These are phyloP conservation scores for Ogataea siamensis DNA, from an alignment of 805 yeast genomes.

Conservation along the genomic window DNA sequence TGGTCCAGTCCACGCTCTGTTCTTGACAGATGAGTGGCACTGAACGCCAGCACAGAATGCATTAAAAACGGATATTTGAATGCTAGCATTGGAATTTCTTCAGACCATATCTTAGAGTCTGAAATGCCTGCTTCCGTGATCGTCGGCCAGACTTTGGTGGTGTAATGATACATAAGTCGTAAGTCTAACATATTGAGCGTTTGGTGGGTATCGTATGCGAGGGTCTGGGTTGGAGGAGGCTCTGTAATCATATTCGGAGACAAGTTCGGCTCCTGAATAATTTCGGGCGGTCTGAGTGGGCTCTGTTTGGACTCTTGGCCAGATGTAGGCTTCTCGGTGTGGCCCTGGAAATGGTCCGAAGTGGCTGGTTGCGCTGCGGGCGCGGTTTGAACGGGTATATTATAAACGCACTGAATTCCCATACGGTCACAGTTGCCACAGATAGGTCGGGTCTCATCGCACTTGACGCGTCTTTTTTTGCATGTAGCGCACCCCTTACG, in stretches of 20 bases:
- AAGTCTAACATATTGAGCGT: conserved; percentile 70
- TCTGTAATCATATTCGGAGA: conserved; percentile 33
- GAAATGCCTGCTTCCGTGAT: conserved; percentile 90
- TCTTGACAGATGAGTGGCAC: conserved; percentile 87
- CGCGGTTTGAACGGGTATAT: conserved; percentile 2
- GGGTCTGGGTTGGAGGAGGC: conserved; percentile 25
- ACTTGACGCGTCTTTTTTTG: conserved; percentile 84
- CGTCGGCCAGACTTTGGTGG: conserved; percentile 79
- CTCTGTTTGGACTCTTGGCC: background rate
- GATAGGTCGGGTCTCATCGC: conserved; percentile 81
- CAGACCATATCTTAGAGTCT: conserved; percentile 81
- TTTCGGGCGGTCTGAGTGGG: conserved; percentile 1
- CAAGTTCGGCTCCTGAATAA: conserved; percentile 23
- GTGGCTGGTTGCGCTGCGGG: background rate
- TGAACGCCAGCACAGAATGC: conserved; percentile 88
- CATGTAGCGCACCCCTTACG: conserved; percentile 88
- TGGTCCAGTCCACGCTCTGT: conserved; percentile 74
- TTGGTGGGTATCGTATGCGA: conserved; percentile 27
- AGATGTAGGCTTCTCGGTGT: too few relatives aligned
- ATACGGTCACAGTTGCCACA: conserved; percentile 79
- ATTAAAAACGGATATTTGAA: conserved; percentile 84
- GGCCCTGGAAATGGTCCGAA: too few relatives aligned
- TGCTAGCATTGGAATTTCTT: conserved; percentile 84
- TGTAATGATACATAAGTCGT: conserved; percentile 82
- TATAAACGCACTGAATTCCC: conserved; percentile 73